Conservation (phyloP, 1,284 basidiomycete genomes). For the Cystobasidium sp. region DNA sequence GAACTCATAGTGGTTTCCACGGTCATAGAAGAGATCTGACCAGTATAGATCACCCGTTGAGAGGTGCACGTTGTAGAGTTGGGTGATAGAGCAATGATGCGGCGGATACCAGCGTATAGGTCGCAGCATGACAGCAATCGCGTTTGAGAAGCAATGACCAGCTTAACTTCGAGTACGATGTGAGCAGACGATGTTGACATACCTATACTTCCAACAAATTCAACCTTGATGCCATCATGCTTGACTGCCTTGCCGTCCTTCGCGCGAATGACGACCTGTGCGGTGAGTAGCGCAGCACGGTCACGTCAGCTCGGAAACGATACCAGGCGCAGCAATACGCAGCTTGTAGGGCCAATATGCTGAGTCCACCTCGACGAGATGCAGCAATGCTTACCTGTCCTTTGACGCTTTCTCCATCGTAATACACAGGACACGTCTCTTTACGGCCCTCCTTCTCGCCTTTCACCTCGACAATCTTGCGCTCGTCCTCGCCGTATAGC, state of each 20-base stretch:
- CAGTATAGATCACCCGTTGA: too few relatives aligned
- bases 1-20: constrained; percentile 98
- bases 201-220: constrained; percentile 97
- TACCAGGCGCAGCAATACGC: neutral
- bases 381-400: constrained; percentile 72
- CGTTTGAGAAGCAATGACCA: too few relatives aligned
- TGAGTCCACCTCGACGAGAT: neutral
- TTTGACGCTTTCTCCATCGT: constrained; percentile 86
- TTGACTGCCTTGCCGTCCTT: constrained; percentile 93
- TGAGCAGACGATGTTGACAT: constrained; percentile 52
- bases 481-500: constrained; percentile 79
- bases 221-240: constrained; percentile 97
- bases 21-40: constrained; percentile 91
- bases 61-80: neutral
- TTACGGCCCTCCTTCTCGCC: constrained; percentile 74
- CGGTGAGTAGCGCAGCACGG: neutral
- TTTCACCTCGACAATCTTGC: constrained; percentile 72
- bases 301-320: neutral
- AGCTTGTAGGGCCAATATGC: neutral
- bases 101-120: too few relatives aligned
- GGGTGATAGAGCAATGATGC: too few relatives aligned
- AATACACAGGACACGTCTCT: constrained; percentile 87
- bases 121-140: too few relatives aligned
- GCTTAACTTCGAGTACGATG: too few relatives aligned
- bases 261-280: constrained; percentile 80